Evolutionary conservation across 2,329 filamentous ascomycete genomes (phyloP).

Genomic region (Fusarium caatingaense): DNA sequence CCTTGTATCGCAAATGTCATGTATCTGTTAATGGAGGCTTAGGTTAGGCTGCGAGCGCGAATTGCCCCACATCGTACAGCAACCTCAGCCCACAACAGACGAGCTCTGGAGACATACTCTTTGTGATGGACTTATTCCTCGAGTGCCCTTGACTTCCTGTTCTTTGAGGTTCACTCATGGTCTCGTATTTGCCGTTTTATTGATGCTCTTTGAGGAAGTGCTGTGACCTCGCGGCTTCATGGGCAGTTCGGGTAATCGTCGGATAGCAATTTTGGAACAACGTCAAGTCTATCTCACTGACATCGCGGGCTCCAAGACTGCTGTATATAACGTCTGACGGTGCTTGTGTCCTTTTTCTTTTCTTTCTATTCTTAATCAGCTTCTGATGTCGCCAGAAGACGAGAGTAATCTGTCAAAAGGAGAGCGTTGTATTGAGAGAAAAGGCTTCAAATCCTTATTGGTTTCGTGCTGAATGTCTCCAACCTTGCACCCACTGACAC

Average conservation of each 20-base stretch:
- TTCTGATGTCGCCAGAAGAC: too few species aligned
- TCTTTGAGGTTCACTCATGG: conserved; percentile 48
- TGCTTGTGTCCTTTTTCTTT: too few species aligned
- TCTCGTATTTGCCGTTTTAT: conserved; percentile 15
- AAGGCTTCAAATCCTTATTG: too few species aligned
- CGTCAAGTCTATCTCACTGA: not conserved
- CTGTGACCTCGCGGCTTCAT: conserved; percentile 25
- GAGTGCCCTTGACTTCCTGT: conserved; percentile 49
- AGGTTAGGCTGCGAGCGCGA: not conserved
- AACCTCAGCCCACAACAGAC: not conserved
- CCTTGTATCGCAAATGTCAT: not conserved
- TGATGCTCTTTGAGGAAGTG: conserved; percentile 16
- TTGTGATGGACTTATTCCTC: conserved; percentile 54
- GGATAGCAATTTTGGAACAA: conserved; percentile 14
- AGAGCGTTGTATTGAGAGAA: not conserved
- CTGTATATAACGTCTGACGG: not conserved
- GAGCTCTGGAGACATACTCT: conserved; percentile 46
- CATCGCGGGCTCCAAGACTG: not conserved
- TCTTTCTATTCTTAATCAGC: too few species aligned
- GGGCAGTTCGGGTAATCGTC: conserved; percentile 41
- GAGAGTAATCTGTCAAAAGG: too few species aligned
- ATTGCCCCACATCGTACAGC: not conserved
- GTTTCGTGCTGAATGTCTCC: not conserved
- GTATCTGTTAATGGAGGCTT: not conserved
- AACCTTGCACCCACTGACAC: not conserved